Conservation (phyloP, 768 basidiomycete species). For the Mycena polygramma region DNA sequence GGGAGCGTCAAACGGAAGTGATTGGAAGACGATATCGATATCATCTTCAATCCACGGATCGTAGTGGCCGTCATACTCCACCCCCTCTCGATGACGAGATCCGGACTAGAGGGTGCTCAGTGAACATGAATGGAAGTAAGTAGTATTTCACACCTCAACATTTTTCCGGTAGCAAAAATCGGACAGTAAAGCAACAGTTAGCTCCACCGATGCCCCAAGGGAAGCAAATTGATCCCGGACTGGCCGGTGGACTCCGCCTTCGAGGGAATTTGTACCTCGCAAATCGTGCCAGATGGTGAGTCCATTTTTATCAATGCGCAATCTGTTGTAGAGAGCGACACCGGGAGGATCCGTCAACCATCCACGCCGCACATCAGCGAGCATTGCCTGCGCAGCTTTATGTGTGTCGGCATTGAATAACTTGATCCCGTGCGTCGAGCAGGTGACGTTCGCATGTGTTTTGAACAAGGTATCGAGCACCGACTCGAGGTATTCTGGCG, state of each 20-base stretch:
- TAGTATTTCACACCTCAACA: conserved; percentile 8
- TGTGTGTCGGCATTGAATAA: background rate
- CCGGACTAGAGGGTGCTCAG: conserved; percentile 6
- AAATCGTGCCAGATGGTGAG: conserved; percentile 2
- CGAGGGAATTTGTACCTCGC: conserved; percentile 6
- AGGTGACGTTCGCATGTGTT: background rate
- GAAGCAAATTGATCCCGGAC: background rate
- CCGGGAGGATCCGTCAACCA: conserved; percentile 7
- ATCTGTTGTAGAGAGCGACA: conserved; percentile 5
- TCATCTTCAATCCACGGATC: too few relatives aligned
- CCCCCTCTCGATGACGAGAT: conserved; percentile 5
- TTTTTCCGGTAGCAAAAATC: conserved; percentile 23
- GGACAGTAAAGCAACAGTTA: conserved; percentile 8
- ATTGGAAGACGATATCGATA: conserved; percentile 18
- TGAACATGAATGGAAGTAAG: background rate
- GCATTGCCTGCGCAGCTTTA: background rate
- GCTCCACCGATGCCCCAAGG: conserved; percentile 10
- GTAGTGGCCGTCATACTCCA: conserved; percentile 18
- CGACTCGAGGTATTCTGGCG: background rate
- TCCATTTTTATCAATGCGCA: conserved; percentile 7
- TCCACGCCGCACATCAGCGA: conserved; percentile 1
- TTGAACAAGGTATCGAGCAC: background rate
- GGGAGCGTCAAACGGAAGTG: conserved; percentile 7
- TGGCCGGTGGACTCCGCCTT: conserved; percentile 2
- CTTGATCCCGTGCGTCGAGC: background rate